These are phyloP conservation scores for Pythium rishiriense DNA, from an alignment of 352 stramenopile genomes.

Conservation along the genomic window DNA sequence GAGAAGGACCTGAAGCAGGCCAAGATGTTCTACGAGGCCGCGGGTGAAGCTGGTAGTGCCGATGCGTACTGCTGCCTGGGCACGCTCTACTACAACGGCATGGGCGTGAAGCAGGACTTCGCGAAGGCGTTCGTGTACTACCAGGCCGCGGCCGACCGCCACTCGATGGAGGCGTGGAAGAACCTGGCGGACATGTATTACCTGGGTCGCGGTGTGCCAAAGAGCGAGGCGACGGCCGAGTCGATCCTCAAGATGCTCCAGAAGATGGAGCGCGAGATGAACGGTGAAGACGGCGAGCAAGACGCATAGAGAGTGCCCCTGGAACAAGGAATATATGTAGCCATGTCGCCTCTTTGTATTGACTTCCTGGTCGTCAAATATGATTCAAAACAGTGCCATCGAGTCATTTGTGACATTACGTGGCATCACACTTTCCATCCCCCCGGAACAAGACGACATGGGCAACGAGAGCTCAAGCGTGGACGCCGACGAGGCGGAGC, in stretches of 20 bases:
- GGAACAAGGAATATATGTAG: not conserved
- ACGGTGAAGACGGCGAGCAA: slow-evolving; percentile 23
- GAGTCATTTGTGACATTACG: slow-evolving; percentile 17
- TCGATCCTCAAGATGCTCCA: slow-evolving; percentile 87
- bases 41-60: slow-evolving; percentile 62
- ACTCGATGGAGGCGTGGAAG: slow-evolving; percentile 88
- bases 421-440: slow-evolving; percentile 3
- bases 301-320: slow-evolving; percentile 3
- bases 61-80: slow-evolving; percentile 83
- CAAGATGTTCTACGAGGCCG: slow-evolving; percentile 64
- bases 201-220: slow-evolving; percentile 66
- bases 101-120: slow-evolving; percentile 69
- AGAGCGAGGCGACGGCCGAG: slow-evolving; percentile 75
- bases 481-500: slow-evolving; percentile 19
- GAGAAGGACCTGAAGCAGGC: slow-evolving; percentile 70
- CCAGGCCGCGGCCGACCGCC: slow-evolving; percentile 76
- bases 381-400: slow-evolving; percentile 17
- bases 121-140: slow-evolving; percentile 86
- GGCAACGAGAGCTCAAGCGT: slow-evolving; percentile 28
- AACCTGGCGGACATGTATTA: slow-evolving; percentile 89
- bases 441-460: slow-evolving; percentile 5
- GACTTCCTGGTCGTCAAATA: slow-evolving; percentile 19
- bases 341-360: slow-evolving; percentile 7
- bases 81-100: slow-evolving; percentile 76
- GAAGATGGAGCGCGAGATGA: slow-evolving; percentile 44